Evolutionary conservation across 495 filamentous ascomycete species (phyloP).

Genomic region (Schizothecium vesticola): DNA sequence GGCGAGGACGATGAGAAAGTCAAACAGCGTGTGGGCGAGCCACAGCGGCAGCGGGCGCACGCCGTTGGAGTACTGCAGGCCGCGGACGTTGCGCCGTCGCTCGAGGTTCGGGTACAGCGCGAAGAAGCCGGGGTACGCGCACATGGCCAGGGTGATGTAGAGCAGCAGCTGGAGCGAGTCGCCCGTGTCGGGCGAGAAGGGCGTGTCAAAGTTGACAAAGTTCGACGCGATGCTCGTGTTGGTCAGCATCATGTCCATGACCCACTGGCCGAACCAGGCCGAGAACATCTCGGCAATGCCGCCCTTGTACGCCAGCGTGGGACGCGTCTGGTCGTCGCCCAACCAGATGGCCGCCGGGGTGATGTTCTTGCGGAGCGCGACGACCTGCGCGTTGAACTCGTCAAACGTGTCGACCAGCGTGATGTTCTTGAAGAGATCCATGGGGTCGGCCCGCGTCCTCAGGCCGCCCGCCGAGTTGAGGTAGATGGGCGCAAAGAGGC

Average conservation of each 20-base stretch:
- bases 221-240: constrained; percentile 61
- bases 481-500: constrained; percentile 43
- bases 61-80: constrained; percentile 82
- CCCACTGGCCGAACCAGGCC: constrained; percentile 64
- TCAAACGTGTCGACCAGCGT: constrained; percentile 57
- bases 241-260: constrained; percentile 58
- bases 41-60: constrained; percentile 67
- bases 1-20: constrained; percentile 63
- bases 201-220: constrained; percentile 65
- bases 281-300: constrained; percentile 36
- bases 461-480: constrained; percentile 10
- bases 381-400: constrained; percentile 63
- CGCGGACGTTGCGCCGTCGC: constrained; percentile 67
- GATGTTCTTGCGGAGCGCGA: constrained; percentile 55
- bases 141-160: constrained; percentile 72
- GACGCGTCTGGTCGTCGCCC: constrained; percentile 46
- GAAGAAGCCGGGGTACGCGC: constrained; percentile 77
- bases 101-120: constrained; percentile 80
- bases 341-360: constrained; percentile 74
- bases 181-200: constrained; percentile 57
- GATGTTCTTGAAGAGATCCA: constrained; percentile 36
- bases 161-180: constrained; percentile 71
- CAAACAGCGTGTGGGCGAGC: constrained; percentile 72
- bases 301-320: constrained; percentile 59
- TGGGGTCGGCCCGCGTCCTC: constrained; percentile 6